Evolutionary conservation across 106 monocot species (phyloP).

Genomic region (Platanthera guangdongensis): DNA sequence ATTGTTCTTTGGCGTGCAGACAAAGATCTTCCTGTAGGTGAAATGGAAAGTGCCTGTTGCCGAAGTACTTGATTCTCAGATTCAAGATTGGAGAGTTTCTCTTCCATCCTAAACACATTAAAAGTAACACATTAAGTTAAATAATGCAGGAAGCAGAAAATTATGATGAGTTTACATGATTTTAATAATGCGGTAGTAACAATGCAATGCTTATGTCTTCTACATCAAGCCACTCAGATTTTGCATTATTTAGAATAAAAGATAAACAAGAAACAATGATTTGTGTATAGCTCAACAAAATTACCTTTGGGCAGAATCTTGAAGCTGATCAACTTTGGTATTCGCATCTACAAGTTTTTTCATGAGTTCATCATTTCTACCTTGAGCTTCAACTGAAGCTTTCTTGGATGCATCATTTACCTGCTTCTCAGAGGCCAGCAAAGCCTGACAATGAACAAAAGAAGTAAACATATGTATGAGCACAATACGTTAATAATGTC

Average conservation of each 20-base stretch:
- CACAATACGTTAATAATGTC: not conserved
- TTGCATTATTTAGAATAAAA: constrained; percentile 6
- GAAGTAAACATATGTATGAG: not conserved
- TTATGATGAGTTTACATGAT: not conserved
- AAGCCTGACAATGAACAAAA: constrained; percentile 34
- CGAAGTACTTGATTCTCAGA: constrained; percentile 86
- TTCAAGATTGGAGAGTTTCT: constrained; percentile 69
- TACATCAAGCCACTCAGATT: not conserved
- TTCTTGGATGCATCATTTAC: constrained; percentile 39
- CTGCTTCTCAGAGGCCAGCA: constrained; percentile 49
- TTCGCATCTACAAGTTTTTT: constrained; percentile 72
- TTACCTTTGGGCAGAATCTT: constrained; percentile 79
- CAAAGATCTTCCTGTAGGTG: constrained; percentile 73
- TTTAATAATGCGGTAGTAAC: not conserved
- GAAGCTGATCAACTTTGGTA: constrained; percentile 69
- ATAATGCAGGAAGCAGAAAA: not conserved
- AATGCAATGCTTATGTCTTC: not conserved
- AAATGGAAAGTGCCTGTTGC: constrained; percentile 71
- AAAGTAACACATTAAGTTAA: constrained; percentile 3
- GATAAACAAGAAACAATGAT: constrained; percentile 1
- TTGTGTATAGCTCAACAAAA: not conserved
- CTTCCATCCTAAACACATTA: constrained; percentile 50
- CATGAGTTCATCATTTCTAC: constrained; percentile 48
- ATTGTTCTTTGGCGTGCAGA: constrained; percentile 51
- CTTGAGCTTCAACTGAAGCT: constrained; percentile 44